These are phyloP conservation scores for Annulohypoxylon maeteangense DNA, from an alignment of 495 filamentous ascomycete genomes.

Conservation along the genomic window DNA sequence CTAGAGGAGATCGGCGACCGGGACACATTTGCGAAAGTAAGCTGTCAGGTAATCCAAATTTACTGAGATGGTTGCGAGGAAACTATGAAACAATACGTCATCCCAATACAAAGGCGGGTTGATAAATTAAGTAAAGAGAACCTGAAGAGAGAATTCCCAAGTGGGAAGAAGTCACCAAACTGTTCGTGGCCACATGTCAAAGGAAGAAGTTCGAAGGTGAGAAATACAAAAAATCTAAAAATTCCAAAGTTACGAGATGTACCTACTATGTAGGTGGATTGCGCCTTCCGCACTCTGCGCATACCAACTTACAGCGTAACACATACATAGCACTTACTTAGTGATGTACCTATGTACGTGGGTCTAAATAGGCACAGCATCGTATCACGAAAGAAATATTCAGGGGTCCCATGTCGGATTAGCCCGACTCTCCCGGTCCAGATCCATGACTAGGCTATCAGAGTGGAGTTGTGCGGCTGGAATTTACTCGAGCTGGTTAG, in stretches of 20 bases:
- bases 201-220: constrained; percentile 5
- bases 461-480: constrained; percentile 33
- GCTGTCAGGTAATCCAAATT: not conserved
- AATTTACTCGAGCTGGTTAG: constrained; percentile 21
- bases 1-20: not conserved
- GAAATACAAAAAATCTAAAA: not conserved
- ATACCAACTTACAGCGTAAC: not conserved
- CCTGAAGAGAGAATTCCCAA: constrained; percentile 21
- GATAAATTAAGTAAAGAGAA: constrained; percentile 7
- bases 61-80: not conserved
- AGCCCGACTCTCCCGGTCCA: constrained; percentile 14
- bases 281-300: constrained; percentile 8
- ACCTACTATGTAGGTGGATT: constrained; percentile 17
- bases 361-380: not conserved
- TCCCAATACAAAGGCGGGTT: not conserved
- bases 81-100: not conserved
- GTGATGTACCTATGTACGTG: not conserved
- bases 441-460: constrained; percentile 11
- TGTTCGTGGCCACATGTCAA: constrained; percentile 20
- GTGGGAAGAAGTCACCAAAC: constrained; percentile 21
- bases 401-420: constrained; percentile 1
- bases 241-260: constrained; percentile 6
- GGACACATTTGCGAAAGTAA: constrained; percentile 25
- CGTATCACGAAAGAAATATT: constrained; percentile 8
- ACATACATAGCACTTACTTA: not conserved